Conservation (phyloP, 1,284 basidiomycete genomes). For the Microbotryum violaceum region DNA sequence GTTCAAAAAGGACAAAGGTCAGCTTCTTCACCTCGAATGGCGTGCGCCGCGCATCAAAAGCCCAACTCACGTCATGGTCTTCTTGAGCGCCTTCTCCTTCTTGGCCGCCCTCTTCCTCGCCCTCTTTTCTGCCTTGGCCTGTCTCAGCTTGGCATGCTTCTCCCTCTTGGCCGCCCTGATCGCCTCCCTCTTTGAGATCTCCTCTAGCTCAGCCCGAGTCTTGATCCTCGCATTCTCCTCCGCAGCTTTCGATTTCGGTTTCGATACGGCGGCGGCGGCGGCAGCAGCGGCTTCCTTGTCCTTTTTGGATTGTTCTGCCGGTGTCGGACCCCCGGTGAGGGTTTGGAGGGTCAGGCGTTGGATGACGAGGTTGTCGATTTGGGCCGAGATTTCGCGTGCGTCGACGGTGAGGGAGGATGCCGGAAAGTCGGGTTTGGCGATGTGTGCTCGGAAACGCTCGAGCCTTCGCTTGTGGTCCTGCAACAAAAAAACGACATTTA, state of each 20-base stretch:
- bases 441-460: constrained; percentile 21
- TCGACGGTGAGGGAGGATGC: constrained; percentile 10
- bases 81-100: constrained; percentile 13
- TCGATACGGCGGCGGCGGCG: not conserved
- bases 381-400: constrained; percentile 21
- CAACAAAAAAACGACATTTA: not conserved
- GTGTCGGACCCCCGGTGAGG: constrained; percentile 15
- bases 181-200: constrained; percentile 15
- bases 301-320: not conserved
- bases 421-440: constrained; percentile 15
- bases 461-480: constrained; percentile 28
- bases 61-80: not conserved
- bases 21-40: not conserved
- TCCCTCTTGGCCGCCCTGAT: constrained; percentile 17
- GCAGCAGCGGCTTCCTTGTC: not conserved
- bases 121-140: constrained; percentile 5
- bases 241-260: not conserved
- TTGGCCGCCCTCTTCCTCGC: constrained; percentile 6
- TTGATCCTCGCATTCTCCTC: constrained; percentile 1
- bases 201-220: constrained; percentile 9
- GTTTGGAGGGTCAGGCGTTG: constrained; percentile 19
- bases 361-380: constrained; percentile 22
- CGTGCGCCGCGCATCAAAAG: constrained; percentile 5
- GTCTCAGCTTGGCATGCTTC: not conserved
- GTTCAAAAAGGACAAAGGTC: not conserved